phyloP scores from a whole-genome alignment of 352 stramenopile species.

The Globisporangium sylvaticum region DNA sequence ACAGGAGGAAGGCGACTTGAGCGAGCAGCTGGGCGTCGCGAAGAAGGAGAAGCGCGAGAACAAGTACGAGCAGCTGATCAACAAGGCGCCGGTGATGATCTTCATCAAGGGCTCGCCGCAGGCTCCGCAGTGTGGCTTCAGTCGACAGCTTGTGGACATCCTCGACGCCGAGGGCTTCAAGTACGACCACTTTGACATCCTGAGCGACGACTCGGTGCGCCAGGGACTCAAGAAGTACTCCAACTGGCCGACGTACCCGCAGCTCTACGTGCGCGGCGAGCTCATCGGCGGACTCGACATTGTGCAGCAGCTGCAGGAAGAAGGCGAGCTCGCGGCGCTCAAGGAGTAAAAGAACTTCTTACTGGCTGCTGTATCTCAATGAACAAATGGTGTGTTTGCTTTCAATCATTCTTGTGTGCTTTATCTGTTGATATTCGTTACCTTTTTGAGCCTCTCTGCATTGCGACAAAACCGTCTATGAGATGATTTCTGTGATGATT shows the following conservation, averaged over 20 bases:
- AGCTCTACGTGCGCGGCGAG: conserved; percentile 97
- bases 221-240: conserved; percentile 96
- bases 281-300: conserved; percentile 98
- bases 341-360: conserved; percentile 48
- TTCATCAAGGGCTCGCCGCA: conserved; percentile 98
- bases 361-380: background rate
- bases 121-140: conserved; percentile 95
- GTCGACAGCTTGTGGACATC: conserved; percentile 91
- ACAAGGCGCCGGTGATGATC: conserved; percentile 92
- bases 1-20: conserved; percentile 84
- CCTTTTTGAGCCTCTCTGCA: background rate
- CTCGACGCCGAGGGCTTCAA: conserved; percentile 87
- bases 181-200: conserved; percentile 97
- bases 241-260: conserved; percentile 98
- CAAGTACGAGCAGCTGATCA: conserved; percentile 89
- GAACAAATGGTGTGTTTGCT: conserved; percentile 1
- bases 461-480: conserved; percentile 23
- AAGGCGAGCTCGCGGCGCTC: conserved; percentile 74
- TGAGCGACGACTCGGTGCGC: conserved; percentile 94
- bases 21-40: conserved; percentile 85
- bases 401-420: background rate
- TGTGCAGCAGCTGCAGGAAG: conserved; percentile 93
- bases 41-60: conserved; percentile 86
- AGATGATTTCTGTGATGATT: conserved; percentile 81
- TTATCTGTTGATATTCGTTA: conserved; percentile 6